phyloP scores from a whole-genome alignment of 176 grass and related monocot species.

The Saccharum officinarum region DNA sequence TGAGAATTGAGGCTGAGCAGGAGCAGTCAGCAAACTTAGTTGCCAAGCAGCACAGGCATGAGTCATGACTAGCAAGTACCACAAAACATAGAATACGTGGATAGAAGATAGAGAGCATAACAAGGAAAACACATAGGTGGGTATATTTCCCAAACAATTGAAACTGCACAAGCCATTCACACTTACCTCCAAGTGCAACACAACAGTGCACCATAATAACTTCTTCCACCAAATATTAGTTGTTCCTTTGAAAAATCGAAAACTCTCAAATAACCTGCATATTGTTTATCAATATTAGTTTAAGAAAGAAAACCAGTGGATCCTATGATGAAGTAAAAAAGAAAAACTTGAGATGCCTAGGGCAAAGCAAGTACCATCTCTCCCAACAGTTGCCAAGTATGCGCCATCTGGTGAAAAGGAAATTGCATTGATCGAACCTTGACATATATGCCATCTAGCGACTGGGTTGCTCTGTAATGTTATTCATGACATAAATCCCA shows the following conservation, averaged over 20 bases:
- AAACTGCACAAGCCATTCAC: constrained; percentile 26
- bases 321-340: neutral
- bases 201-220: constrained; percentile 87
- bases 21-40: neutral
- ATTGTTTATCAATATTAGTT: constrained; percentile 32
- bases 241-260: constrained; percentile 94
- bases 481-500: constrained; percentile 25
- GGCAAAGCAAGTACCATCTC: constrained; percentile 78
- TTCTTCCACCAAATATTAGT: constrained; percentile 95
- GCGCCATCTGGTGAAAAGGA: constrained; percentile 90
- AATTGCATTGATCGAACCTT: constrained; percentile 85
- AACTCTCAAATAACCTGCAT: constrained; percentile 89
- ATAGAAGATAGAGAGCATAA: neutral
- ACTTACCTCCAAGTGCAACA: constrained; percentile 94
- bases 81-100: neutral
- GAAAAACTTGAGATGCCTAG: constrained; percentile 3
- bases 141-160: neutral
- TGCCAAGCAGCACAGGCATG: neutral
- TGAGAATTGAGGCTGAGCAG: neutral
- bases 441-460: constrained; percentile 94
- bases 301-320: neutral
- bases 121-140: neutral
- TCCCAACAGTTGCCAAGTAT: constrained; percentile 83
- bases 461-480: constrained; percentile 78
- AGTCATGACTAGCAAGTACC: neutral